A percentile compares a stretch with the other conserved stretches of the same genome.
phyloP scores from a whole-genome alignment of 371 early-diverging fungal genomes.

The Parasitella parasitica region DNA sequence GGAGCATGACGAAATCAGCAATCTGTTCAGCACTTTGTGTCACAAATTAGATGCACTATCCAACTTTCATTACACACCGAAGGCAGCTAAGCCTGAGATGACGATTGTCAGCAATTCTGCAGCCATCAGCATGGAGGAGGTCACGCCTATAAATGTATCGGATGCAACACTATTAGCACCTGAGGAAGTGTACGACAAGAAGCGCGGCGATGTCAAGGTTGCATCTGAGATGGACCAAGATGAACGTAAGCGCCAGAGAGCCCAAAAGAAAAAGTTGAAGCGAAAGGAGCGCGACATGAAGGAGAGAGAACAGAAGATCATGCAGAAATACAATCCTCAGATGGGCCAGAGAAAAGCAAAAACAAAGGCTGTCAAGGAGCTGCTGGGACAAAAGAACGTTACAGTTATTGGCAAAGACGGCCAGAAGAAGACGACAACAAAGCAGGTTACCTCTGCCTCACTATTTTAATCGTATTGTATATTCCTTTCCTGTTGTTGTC shows the following conservation, averaged over 20 bases:
- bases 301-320: constrained; percentile 54
- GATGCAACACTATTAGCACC: constrained; percentile 86
- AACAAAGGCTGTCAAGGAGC: constrained; percentile 68
- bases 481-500: constrained; percentile 1
- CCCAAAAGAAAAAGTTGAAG: constrained; percentile 66
- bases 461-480: constrained; percentile 18
- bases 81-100: constrained; percentile 72
- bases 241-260: constrained; percentile 71
- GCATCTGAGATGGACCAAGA: constrained; percentile 72
- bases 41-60: constrained; percentile 86
- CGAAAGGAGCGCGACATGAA: constrained; percentile 57
- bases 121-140: constrained; percentile 94
- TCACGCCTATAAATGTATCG: constrained; percentile 85
- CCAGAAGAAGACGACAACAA: constrained; percentile 39
- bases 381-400: constrained; percentile 68
- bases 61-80: constrained; percentile 92
- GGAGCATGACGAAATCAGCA: constrained; percentile 80
- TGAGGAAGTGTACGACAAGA: constrained; percentile 85
- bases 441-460: constrained; percentile 29
- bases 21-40: constrained; percentile 73
- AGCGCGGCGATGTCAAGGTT: constrained; percentile 59
- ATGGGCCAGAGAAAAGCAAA: constrained; percentile 57
- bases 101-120: constrained; percentile 80
- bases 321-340: constrained; percentile 54
- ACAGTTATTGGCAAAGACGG: constrained; percentile 62